Percentiles rank a stretch among this genome's conserved stretches.
Evolutionary conservation across 805 yeast genomes (phyloP).

Genomic region (Naumovozyma dairenensis): DNA sequence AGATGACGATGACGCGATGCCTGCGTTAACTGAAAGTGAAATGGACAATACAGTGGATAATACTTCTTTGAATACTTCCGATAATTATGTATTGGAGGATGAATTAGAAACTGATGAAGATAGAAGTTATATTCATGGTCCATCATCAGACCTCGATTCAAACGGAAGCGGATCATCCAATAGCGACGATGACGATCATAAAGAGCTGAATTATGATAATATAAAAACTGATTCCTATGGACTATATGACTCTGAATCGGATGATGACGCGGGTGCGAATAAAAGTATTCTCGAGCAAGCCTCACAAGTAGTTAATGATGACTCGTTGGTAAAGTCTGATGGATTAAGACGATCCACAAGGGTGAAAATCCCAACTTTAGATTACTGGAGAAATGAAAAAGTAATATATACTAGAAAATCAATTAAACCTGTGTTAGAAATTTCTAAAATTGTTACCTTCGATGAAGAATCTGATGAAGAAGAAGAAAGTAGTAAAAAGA

Average conservation of each 20-base stretch:
- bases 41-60: constrained; percentile 14
- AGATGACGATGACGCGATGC: constrained; percentile 54
- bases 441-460: constrained; percentile 46
- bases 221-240: constrained; percentile 3
- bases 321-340: constrained; percentile 1
- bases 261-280: constrained; percentile 18
- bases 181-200: constrained; percentile 5
- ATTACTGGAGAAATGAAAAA: constrained; percentile 77
- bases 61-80: constrained; percentile 27
- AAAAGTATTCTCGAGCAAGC: constrained; percentile 16
- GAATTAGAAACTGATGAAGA: constrained; percentile 24
- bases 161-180: no score
- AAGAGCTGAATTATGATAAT: constrained; percentile 6
- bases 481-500: constrained; percentile 12
- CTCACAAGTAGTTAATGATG: constrained; percentile 7
- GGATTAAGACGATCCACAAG: constrained; percentile 57
- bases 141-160: background rate
- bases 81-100: constrained; percentile 24
- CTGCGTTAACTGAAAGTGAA: constrained; percentile 62
- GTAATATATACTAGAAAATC: constrained; percentile 44
- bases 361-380: constrained; percentile 58
- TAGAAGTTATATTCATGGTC: constrained; percentile 26
- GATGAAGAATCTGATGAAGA: constrained; percentile 25
- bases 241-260: constrained; percentile 7
- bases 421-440: constrained; percentile 41